Percentiles rank a stretch among this genome's conserved stretches.
phyloP scores from a whole-genome alignment of 2,329 filamentous ascomycete species.

The Fusarium pininemorale region DNA sequence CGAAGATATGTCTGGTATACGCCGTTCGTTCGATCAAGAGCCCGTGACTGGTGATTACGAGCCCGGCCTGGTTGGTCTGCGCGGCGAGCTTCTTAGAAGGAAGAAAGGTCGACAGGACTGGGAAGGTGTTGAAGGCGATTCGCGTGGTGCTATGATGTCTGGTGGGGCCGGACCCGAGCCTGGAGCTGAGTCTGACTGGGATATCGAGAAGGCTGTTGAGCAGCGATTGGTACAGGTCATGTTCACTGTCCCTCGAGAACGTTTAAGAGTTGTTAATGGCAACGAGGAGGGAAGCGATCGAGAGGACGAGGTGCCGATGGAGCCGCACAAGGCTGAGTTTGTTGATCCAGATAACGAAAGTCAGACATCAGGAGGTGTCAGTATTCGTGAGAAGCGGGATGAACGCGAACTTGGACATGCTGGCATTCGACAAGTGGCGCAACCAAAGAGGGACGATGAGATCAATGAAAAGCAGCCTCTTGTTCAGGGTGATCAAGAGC shows the following conservation, averaged over 20 bases:
- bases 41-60: conserved; percentile 56
- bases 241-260: conserved; percentile 92
- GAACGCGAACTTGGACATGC: not conserved
- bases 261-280: conserved; percentile 88
- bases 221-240: conserved; percentile 80
- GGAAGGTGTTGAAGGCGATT: conserved; percentile 49
- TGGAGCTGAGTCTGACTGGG: conserved; percentile 73
- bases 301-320: conserved; percentile 42
- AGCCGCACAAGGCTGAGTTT: conserved; percentile 51
- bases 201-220: conserved; percentile 78
- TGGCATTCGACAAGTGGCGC: not conserved
- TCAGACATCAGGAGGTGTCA: conserved; percentile 15
- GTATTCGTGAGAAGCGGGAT: conserved; percentile 18
- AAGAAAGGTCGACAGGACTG: conserved; percentile 66
- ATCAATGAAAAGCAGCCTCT: conserved; percentile 19
- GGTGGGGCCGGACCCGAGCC: conserved; percentile 46
- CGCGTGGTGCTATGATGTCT: conserved; percentile 36
- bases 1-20: conserved; percentile 43
- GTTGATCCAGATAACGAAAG: conserved; percentile 51
- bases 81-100: conserved; percentile 60
- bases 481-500: conserved; percentile 9
- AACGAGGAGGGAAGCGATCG: conserved; percentile 55
- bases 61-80: conserved; percentile 53
- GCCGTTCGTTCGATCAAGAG: conserved; percentile 47
- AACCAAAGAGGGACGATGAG: conserved; percentile 4